phyloP scores from a whole-genome alignment of 2,329 filamentous ascomycete species.

The Fusarium sp. region DNA sequence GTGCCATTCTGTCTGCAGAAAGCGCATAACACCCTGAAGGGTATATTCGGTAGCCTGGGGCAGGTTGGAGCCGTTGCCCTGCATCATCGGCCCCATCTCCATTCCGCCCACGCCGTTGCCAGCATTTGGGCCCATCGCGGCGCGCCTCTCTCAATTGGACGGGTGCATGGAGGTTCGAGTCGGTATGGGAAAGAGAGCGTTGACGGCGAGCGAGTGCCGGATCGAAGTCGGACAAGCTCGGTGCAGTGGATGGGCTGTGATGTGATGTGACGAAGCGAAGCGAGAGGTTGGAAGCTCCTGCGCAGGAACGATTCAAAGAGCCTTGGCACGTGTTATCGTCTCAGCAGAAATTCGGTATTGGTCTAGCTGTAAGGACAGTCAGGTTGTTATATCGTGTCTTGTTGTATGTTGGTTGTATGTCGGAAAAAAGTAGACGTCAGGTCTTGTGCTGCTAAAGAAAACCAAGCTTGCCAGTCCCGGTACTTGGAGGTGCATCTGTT shows the following conservation, averaged over 20 bases:
- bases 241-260: constrained; percentile 20
- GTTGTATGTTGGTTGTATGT: constrained; percentile 4
- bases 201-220: constrained; percentile 35
- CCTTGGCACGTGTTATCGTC: constrained; percentile 30
- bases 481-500: constrained; percentile 34
- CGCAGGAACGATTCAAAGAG: constrained; percentile 20
- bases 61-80: constrained; percentile 60
- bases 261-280: constrained; percentile 23
- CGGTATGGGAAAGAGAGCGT: constrained; percentile 33
- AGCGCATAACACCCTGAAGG: constrained; percentile 91
- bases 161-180: constrained; percentile 53
- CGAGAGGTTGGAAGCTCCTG: constrained; percentile 22
- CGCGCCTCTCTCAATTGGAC: constrained; percentile 50
- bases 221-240: constrained; percentile 39
- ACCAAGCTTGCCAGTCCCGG: constrained; percentile 33
- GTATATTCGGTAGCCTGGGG: constrained; percentile 72
- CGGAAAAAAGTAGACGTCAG: constrained; percentile 10
- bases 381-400: constrained; percentile 13
- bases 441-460: constrained; percentile 29
- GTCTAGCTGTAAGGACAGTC: not conserved
- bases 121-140: constrained; percentile 57
- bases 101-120: constrained; percentile 60
- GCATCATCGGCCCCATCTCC: constrained; percentile 59
- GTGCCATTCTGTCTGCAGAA: constrained; percentile 99
- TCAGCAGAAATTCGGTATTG: not conserved